phyloP scores from a whole-genome alignment of 495 filamentous ascomycete species.

The Niebla homalea region DNA sequence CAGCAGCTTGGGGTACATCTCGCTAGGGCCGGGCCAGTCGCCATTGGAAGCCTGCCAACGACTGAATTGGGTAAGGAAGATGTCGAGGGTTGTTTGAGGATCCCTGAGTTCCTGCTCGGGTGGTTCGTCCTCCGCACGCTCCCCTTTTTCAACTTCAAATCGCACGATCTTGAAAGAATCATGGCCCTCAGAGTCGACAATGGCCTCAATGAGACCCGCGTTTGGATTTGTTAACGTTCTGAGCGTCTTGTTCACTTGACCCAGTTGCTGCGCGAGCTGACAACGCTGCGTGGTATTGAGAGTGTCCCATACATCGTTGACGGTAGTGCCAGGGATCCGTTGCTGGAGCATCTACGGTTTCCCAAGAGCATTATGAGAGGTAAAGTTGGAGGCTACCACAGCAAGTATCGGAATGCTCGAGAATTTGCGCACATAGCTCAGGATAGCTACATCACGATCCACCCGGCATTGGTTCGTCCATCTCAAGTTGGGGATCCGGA shows the following conservation, averaged over 20 bases:
- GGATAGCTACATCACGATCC: slow-evolving; percentile 5
- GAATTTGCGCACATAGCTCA: slow-evolving; percentile 3
- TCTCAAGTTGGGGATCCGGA: slow-evolving; percentile 4
- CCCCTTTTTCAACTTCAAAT: slow-evolving; percentile 3
- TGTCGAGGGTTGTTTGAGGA: not conserved
- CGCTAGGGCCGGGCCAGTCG: no score
- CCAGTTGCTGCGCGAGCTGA: not conserved
- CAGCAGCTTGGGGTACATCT: not conserved
- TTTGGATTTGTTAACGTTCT: slow-evolving; percentile 3
- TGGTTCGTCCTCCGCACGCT: no score
- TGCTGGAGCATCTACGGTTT: slow-evolving; percentile 12
- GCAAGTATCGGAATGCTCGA: slow-evolving; percentile 3
- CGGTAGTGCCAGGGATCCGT: slow-evolving; percentile 4
- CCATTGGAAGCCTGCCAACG: not conserved
- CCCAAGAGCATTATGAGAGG: slow-evolving; percentile 2
- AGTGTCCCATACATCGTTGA: slow-evolving; percentile 3
- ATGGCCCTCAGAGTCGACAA: not conserved
- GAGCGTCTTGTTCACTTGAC: not conserved
- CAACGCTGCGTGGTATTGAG: slow-evolving; percentile 10
- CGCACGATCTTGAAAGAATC: slow-evolving; percentile 3
- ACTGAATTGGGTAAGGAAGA: not conserved
- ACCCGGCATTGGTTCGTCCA: not conserved
- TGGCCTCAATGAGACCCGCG: slow-evolving; percentile 1
- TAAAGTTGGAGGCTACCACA: slow-evolving; percentile 1
- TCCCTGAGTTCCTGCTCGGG: no score